These are phyloP conservation scores for Aspergillus uvarum DNA, from an alignment of 2,329 filamentous ascomycete genomes.

Conservation along the genomic window DNA sequence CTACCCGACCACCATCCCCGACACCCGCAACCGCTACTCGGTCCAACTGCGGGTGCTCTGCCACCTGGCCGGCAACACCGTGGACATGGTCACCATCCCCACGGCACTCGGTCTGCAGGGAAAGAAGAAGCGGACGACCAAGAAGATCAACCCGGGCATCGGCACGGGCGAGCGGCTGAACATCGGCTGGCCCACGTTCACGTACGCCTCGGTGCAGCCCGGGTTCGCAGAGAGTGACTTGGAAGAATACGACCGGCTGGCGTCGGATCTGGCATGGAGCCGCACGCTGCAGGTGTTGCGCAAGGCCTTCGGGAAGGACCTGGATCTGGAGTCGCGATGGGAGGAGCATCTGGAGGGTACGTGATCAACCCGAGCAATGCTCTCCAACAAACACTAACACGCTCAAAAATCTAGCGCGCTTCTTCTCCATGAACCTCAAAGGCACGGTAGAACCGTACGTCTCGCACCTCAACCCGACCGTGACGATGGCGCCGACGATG, in stretches of 20 bases:
- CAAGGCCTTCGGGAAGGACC: slow-evolving; percentile 55
- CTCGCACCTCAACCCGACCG: slow-evolving; percentile 28
- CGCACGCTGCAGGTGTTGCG: slow-evolving; percentile 61
- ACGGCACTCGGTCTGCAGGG: slow-evolving; percentile 56
- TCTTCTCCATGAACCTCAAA: slow-evolving; percentile 32
- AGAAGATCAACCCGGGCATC: slow-evolving; percentile 52
- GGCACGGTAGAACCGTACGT: slow-evolving; percentile 34
- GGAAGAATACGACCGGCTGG: slow-evolving; percentile 65
- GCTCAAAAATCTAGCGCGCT: slow-evolving; percentile 3
- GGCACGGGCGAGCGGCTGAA: slow-evolving; percentile 49
- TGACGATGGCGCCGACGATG: slow-evolving; percentile 38
- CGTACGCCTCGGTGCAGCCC: slow-evolving; percentile 56
- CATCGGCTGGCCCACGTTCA: slow-evolving; percentile 44
- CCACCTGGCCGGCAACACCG: slow-evolving; percentile 54
- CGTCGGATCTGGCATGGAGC: slow-evolving; percentile 67
- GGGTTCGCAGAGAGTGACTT: slow-evolving; percentile 72
- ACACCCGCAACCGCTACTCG: slow-evolving; percentile 41
- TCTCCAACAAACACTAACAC: not conserved
- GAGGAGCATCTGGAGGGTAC: slow-evolving; percentile 39
- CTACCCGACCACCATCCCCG: slow-evolving; percentile 61
- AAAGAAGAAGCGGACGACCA: slow-evolving; percentile 50
- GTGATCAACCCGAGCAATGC: too few relatives aligned
- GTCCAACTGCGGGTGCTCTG: slow-evolving; percentile 51
- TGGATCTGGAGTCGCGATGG: slow-evolving; percentile 37
- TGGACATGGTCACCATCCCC: slow-evolving; percentile 51